phyloP scores from a whole-genome alignment of 1,284 basidiomycete species.

The Amylostereum areolatum region DNA sequence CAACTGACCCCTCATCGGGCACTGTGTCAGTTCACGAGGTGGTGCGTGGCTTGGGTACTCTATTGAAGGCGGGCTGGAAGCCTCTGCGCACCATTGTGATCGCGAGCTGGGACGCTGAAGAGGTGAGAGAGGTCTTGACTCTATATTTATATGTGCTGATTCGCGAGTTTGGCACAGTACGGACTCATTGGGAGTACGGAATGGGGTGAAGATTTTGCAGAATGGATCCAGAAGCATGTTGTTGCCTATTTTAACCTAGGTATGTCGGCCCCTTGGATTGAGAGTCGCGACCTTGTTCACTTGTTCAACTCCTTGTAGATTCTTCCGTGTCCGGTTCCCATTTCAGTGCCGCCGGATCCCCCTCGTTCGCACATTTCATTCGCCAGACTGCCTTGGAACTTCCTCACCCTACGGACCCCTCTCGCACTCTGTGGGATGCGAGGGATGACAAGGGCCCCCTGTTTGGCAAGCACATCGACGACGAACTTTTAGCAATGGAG shows the following conservation, averaged over 20 bases:
- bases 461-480: slow-evolving; percentile 25
- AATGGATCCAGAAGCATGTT: slow-evolving; percentile 72
- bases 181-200: slow-evolving; percentile 86
- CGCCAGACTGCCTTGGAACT: slow-evolving; percentile 61
- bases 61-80: slow-evolving; percentile 78
- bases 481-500: slow-evolving; percentile 22
- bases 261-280: slow-evolving; percentile 21
- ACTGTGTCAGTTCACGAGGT: slow-evolving; percentile 84
- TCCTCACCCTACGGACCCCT: slow-evolving; percentile 53
- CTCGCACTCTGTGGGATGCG: slow-evolving; percentile 64
- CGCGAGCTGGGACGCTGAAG: slow-evolving; percentile 92
- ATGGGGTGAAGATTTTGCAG: slow-evolving; percentile 84
- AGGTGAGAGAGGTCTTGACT: slow-evolving; percentile 36
- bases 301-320: slow-evolving; percentile 30
- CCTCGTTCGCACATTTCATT: slow-evolving; percentile 77
- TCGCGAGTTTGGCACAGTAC: slow-evolving; percentile 41
- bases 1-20: slow-evolving; percentile 83
- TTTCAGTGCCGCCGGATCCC: slow-evolving; percentile 52
- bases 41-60: slow-evolving; percentile 73
- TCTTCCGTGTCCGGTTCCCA: slow-evolving; percentile 65
- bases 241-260: slow-evolving; percentile 89
- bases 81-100: slow-evolving; percentile 86
- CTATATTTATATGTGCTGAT: neutral
- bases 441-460: slow-evolving; percentile 50
- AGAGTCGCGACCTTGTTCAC: slow-evolving; percentile 6